A percentile compares a stretch with the other conserved stretches of the same genome.
Evolutionary conservation across 73 alveolate genomes (phyloP).

Genomic region (Tetrahymena elliotti): DNA sequence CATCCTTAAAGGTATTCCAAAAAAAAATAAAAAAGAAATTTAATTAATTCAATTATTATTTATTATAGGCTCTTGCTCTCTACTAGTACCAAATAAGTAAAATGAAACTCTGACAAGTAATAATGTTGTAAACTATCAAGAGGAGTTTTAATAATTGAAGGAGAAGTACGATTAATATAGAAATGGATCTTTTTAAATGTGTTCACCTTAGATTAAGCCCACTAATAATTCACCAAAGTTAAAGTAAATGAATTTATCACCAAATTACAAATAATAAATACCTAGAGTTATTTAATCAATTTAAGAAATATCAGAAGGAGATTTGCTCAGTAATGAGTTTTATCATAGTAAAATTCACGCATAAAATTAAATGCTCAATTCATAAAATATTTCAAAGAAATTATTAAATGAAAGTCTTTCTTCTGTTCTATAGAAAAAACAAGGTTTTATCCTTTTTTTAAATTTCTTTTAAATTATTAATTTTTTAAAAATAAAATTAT

Average conservation of each 20-base stretch:
- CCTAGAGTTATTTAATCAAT: background rate
- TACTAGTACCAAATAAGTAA: background rate
- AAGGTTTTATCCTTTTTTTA: background rate
- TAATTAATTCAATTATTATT: no score
- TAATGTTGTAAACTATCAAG: background rate
- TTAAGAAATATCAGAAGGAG: background rate
- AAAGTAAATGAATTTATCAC: background rate
- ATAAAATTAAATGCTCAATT: background rate
- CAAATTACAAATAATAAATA: background rate
- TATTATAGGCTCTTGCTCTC: background rate
- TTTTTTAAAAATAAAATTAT: no score
- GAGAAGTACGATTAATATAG: background rate
- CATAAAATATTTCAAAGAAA: background rate
- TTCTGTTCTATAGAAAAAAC: background rate
- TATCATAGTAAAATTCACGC: background rate
- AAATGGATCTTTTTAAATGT: background rate
- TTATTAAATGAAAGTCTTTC: background rate
- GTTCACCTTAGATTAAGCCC: background rate
- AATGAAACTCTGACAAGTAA: background rate
- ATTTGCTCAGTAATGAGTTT: background rate
- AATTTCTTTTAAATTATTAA: no score
- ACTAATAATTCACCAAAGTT: background rate
- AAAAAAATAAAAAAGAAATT: no score
- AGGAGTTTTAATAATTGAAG: background rate
- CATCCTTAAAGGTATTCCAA: background rate